phyloP scores from a whole-genome alignment of 2,329 filamentous ascomycete species.

The Orbilia oligospora region DNA sequence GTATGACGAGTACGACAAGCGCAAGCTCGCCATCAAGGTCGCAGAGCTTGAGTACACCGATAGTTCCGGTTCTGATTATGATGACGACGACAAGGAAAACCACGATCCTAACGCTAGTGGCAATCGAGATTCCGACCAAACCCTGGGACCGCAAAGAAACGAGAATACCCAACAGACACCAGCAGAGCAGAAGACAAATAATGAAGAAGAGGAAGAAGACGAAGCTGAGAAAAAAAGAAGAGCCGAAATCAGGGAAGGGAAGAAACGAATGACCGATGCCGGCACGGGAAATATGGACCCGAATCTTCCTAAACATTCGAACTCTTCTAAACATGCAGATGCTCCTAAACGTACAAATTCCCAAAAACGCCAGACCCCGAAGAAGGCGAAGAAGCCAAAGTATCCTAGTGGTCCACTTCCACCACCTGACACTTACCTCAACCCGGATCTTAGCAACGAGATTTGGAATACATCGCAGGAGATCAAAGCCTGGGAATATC shows the following conservation, averaged over 20 bases:
- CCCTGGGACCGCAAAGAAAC: not conserved
- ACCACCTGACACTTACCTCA: not conserved
- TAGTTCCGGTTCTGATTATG: not conserved
- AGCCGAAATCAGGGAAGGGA: conserved; percentile 58
- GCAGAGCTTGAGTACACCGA: not conserved
- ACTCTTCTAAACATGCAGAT: not conserved
- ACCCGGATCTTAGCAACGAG: conserved; percentile 7
- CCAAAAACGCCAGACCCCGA: not conserved
- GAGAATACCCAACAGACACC: not conserved
- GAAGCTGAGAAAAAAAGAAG: conserved; percentile 40
- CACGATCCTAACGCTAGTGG: not conserved
- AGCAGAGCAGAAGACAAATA: conserved; percentile 52
- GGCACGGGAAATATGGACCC: conserved; percentile 64
- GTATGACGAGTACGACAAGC: too few relatives aligned
- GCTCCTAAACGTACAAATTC: not conserved
- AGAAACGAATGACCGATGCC: conserved; percentile 61
- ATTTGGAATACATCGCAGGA: conserved; percentile 27
- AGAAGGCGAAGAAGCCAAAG: not conserved
- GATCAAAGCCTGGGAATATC: conserved; percentile 28
- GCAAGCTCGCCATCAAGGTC: not conserved
- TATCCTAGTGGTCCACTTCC: not conserved
- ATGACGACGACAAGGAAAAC: conserved; percentile 7
- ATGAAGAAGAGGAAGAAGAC: conserved; percentile 19
- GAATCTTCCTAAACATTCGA: too few relatives aligned
- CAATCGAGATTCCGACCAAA: not conserved